Conservation (phyloP, 2,329 filamentous ascomycete genomes). For the Neonectria coccinea region DNA sequence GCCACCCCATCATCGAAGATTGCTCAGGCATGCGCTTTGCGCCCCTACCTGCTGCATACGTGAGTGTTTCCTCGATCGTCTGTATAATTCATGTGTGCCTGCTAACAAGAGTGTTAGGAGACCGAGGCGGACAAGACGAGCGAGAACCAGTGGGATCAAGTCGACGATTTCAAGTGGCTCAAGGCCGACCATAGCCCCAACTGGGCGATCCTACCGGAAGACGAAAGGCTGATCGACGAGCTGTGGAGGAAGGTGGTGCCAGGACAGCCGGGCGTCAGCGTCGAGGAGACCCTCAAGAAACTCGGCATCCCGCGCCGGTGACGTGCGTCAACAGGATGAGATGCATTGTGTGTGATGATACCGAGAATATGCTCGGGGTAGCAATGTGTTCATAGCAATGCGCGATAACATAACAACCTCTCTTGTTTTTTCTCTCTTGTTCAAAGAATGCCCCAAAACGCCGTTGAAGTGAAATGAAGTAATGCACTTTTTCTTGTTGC, state of each 20-base stretch:
- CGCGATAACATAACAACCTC: constrained; percentile 26
- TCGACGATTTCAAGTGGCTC: constrained; percentile 98
- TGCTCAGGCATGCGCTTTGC: constrained; percentile 84
- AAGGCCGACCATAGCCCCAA: constrained; percentile 88
- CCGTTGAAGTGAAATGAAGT: constrained; percentile 18
- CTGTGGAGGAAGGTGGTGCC: constrained; percentile 78
- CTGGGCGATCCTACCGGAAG: constrained; percentile 77
- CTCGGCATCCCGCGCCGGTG: constrained; percentile 54
- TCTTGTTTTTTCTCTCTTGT: constrained; percentile 9
- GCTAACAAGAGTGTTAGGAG: constrained; percentile 35
- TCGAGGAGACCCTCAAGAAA: constrained; percentile 73
- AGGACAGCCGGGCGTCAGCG: constrained; percentile 69
- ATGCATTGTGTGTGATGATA: constrained; percentile 14
- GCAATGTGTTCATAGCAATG: constrained; percentile 28
- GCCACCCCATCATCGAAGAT: constrained; percentile 93
- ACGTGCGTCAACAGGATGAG: constrained; percentile 2
- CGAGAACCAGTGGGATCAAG: constrained; percentile 84
- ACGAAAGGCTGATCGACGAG: constrained; percentile 68
- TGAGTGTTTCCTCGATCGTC: constrained; percentile 57
- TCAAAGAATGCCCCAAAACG: constrained; percentile 30
- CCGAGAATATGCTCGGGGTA: constrained; percentile 17
- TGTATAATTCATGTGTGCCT: not conserved
- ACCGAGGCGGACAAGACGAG: constrained; percentile 47
- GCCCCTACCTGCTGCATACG: constrained; percentile 76
- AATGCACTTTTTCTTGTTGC: constrained; percentile 16